Base-by-base conservation (phyloP, 305 asterid species). In the Ilex paraguariensis region DNA sequence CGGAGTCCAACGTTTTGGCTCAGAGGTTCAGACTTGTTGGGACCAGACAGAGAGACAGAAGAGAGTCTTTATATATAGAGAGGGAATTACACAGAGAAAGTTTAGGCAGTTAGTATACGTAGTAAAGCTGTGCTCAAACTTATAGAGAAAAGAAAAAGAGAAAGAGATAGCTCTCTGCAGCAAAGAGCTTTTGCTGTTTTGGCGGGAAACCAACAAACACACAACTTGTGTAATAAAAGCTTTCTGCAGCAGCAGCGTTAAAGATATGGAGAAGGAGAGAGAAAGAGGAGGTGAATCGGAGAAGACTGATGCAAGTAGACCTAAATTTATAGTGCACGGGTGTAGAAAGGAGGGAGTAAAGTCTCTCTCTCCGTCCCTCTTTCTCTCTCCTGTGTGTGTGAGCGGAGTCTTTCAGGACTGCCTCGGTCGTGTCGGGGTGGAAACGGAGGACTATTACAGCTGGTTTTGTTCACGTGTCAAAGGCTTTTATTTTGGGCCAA, bases 401-500 rank as follows among this genome's bases (percentile, higher is more conserved):
- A 6, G 8, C 2, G 48, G 12, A 42, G 12, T 42, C 8, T 42
- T 42, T 42, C 12, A 7, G 12, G 48, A 42, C 48, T 0, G 10
- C 48, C 48, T 42, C 3, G 44, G 10, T 15, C n/a, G 12, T 66
- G 61, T 53, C 54, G 59, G 63, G 52, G 52, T 46, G 52, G 52
- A 46, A 46, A 46, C 15, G 16, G 33, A 54, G 32, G 44, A 45
- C 53, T 21, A 59, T 57, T 39, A 54, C 79, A 70, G 73, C 79
- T 74, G 70, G 65, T 52, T 52, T 39, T 7, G 21, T 66, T 33
- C 70, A 74, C 70, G 68, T 66, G 72, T 62, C 73, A 66, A 69
- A 11, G 15, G 52, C 13, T 46, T 12, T 13, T 13, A 3, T 46
- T 21, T 21, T 21, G 28, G 28, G 42, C 42, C 42, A 36, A 36